Base-by-base conservation (phyloP, 1,284 basidiomycete species). In the Gymnopus androsaceus region DNA sequence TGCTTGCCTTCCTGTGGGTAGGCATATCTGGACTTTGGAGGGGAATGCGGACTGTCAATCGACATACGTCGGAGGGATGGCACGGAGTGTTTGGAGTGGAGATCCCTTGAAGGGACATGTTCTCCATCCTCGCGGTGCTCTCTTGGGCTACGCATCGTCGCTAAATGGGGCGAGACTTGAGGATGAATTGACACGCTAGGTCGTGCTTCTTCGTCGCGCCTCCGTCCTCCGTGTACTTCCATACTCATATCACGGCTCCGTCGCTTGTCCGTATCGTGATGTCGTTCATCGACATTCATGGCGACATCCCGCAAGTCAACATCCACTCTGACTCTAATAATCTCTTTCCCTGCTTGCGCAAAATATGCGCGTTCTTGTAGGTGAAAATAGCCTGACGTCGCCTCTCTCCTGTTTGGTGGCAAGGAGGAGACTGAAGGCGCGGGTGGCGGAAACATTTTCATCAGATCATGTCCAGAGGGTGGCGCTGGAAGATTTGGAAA, bases 391-490 rank as follows among this genome's bases (percentile, higher is more conserved):
- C 82, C 80, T 50, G 81, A 84, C 0, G 88, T 89, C 1, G 86
- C 80, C 1, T 82, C 82, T 27, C 48, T 50, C 19, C 48, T 27
- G 48, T 50, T 50, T 1, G 78, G 74, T 56, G 79, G 44, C 25
- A 47, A 74, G 3, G 76, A 74, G 49, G 78, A 78, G 51, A 66
- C 76, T 47, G 80, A 75, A 3, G 87, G 87, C 7, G 85, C 77
- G 6, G 83, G 74, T 4, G 87, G 79, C 1, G 88, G 88, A 66
- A 90, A 90, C 72, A 90, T 79, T 9, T 85, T 84, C 88, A 90
- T 90, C 62, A 90, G 78, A 61, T 90, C 87, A 62, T 90, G 88
- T 2, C 88, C 88, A 0, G 87, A 88, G 4, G 85, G 85, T 1
- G 88, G 88, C 0, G 85, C 79, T 21, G 88, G 88, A 65, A 47